phyloP scores from a whole-genome alignment of 441 rosid genomes.

The Isatis lusitanica region DNA sequence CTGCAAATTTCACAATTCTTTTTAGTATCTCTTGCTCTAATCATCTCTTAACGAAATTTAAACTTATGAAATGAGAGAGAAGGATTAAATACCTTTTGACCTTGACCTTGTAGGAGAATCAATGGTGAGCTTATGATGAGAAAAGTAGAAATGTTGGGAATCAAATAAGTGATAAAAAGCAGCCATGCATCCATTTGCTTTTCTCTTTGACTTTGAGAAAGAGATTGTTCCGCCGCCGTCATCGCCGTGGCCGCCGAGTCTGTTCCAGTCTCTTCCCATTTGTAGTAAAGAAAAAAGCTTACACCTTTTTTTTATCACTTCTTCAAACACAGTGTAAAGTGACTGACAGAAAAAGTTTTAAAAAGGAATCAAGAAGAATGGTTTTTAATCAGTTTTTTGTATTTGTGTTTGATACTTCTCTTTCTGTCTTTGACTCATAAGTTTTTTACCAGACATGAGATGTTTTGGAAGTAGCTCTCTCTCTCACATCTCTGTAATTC shows the following conservation, averaged over 20 bases:
- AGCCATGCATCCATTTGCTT: constrained; percentile 69
- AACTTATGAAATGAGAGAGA: constrained; percentile 1
- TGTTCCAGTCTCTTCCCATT: constrained; percentile 67
- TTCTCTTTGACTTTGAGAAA: constrained; percentile 20
- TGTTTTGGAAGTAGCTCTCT: constrained; percentile 23
- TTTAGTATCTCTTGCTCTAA: neutral
- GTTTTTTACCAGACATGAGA: constrained; percentile 35
- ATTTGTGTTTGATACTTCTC: neutral
- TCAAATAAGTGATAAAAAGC: constrained; percentile 73
- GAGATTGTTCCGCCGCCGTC: neutral
- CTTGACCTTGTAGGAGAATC: constrained; percentile 31
- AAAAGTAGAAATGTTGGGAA: constrained; percentile 56
- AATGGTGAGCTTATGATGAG: constrained; percentile 41
- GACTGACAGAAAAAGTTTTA: constrained; percentile 1
- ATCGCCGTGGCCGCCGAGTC: constrained; percentile 38
- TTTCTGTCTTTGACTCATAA: constrained; percentile 16
- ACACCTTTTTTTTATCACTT: neutral
- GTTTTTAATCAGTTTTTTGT: neutral
- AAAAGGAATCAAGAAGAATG: constrained; percentile 9
- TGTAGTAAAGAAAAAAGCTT: constrained; percentile 17
- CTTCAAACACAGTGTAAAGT: constrained; percentile 6
- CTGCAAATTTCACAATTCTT: constrained; percentile 38
- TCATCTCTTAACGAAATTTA: neutral
- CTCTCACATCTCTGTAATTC: constrained; percentile 2
- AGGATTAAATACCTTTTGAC: constrained; percentile 26